Evolutionary conservation across 257 asterid genomes (phyloP).

Genomic region (Nicotiana tabacum): DNA sequence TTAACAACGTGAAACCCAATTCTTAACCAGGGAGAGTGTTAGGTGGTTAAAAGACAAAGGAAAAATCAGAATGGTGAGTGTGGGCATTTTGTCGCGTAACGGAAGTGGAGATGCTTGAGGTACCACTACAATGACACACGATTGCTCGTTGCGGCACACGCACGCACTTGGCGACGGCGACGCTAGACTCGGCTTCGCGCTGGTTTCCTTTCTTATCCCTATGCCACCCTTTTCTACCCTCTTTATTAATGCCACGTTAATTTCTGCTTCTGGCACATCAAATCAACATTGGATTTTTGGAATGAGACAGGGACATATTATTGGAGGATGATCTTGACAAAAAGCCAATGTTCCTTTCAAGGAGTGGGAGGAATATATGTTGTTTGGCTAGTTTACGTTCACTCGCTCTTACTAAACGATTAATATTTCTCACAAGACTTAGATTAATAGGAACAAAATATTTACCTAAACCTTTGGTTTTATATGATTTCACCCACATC

Average conservation of each 20-base stretch:
- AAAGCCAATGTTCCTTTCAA: background rate
- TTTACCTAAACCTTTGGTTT: too few species aligned
- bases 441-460: too few species aligned
- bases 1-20: background rate
- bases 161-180: slow-evolving; percentile 11
- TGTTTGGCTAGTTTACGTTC: background rate
- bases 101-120: slow-evolving; percentile 13
- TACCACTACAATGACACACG: slow-evolving; percentile 31
- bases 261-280: background rate
- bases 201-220: background rate
- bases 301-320: background rate
- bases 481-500: too few species aligned
- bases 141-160: slow-evolving; percentile 11
- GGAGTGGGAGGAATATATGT: background rate
- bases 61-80: background rate
- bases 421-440: too few species aligned
- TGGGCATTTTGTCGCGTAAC: slow-evolving; percentile 19
- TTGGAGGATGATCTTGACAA: background rate
- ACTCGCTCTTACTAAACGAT: background rate
- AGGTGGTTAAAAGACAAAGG: background rate
- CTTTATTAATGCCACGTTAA: slow-evolving; percentile 5
- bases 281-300: background rate
- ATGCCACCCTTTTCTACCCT: background rate
- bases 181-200: background rate
- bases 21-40: background rate